Evolutionary conservation across 75 land plant genomes (phyloP).

Genomic region (Azolla pinnata): DNA sequence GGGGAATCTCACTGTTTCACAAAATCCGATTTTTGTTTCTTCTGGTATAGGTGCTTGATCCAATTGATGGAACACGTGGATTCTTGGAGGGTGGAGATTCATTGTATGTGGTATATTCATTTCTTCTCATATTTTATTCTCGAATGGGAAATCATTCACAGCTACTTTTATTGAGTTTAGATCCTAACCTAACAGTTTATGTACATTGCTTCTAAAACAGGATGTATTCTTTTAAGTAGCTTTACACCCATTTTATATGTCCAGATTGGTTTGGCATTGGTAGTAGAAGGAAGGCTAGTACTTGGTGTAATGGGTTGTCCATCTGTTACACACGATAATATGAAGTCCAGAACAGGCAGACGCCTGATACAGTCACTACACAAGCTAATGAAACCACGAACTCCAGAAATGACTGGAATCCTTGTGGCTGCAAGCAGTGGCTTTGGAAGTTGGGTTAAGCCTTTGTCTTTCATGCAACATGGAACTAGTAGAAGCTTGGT

Average conservation of each 20-base stretch:
- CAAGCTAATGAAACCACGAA: background rate
- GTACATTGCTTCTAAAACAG: too few species aligned
- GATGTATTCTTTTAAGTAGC: background rate
- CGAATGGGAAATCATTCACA: background rate
- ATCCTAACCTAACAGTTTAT: too few species aligned
- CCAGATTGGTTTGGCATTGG: constrained; percentile 80
- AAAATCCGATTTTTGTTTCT: too few species aligned
- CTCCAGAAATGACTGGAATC: constrained; percentile 23
- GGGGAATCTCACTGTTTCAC: too few species aligned
- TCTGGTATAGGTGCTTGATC: constrained; percentile 66
- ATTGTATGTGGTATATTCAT: constrained; percentile 62
- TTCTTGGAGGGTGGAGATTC: constrained; percentile 67
- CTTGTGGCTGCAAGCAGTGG: constrained; percentile 59
- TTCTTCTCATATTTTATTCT: background rate
- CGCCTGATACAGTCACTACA: constrained; percentile 8
- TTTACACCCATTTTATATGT: constrained; percentile 3
- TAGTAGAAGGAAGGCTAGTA: constrained; percentile 58
- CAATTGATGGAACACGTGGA: constrained; percentile 89
- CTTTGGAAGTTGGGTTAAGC: constrained; percentile 67
- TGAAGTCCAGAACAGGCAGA: constrained; percentile 30
- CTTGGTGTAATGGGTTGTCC: constrained; percentile 88
- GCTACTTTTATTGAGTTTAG: background rate
- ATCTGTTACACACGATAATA: constrained; percentile 7
- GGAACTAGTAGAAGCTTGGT: background rate
- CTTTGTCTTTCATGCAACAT: constrained; percentile 2